Conservation (phyloP, 331 rosid genomes). For the Spiraea crenata region DNA sequence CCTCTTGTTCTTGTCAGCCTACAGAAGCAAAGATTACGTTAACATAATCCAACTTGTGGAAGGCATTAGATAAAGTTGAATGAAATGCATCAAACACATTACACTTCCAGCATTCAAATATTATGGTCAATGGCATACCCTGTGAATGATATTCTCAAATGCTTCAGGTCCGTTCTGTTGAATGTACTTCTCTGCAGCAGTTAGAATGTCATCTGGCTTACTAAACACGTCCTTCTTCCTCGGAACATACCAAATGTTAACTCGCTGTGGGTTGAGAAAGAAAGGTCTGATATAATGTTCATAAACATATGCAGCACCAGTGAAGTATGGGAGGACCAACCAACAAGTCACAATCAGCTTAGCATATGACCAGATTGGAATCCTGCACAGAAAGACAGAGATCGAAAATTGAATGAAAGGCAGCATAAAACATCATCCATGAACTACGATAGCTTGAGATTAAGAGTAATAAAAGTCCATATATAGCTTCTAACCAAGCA, state of each 20-base stretch:
- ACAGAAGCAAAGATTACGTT: conserved; percentile 18
- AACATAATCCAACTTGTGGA: neutral
- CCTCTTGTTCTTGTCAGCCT: conserved; percentile 64
- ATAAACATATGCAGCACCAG: conserved; percentile 86
- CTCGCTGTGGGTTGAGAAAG: conserved; percentile 60
- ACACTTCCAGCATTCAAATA: too few species aligned
- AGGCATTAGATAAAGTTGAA: conserved; percentile 1
- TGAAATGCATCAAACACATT: neutral
- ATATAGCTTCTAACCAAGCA: neutral
- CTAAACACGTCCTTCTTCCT: conserved; percentile 56
- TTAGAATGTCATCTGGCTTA: conserved; percentile 64
- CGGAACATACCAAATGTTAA: conserved; percentile 94
- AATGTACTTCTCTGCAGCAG: conserved; percentile 92
- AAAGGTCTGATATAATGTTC: conserved; percentile 80
- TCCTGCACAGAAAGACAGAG: conserved; percentile 40
- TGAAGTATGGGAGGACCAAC: conserved; percentile 90
- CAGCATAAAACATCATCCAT: neutral
- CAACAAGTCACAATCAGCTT: conserved; percentile 76
- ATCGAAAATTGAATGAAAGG: neutral
- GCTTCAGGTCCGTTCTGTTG: conserved; percentile 66
- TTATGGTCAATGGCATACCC: conserved; percentile 49
- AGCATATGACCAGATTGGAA: conserved; percentile 89
- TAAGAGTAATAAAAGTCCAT: neutral
- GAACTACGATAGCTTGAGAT: neutral
- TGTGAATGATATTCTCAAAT: conserved; percentile 65